Evolutionary conservation across 441 rosid species (phyloP), one percentile per base, ranked within the genome.

Genomic region (Pelargonium myrrhifolium): DNA sequence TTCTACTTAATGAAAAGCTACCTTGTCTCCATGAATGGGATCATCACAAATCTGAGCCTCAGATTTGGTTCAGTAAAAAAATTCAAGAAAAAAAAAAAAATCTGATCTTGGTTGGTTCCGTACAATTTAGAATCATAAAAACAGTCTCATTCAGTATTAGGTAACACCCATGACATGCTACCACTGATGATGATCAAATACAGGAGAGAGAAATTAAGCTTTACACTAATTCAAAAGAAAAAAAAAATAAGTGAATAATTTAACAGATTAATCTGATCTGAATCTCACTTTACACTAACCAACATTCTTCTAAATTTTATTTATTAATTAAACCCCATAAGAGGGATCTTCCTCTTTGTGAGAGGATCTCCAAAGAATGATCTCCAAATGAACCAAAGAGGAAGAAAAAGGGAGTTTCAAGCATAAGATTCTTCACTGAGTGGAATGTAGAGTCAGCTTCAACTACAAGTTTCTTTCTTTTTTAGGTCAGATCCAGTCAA

Each of bases 401-500:
- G 12, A 7, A 18, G n/a, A 43, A 35, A 66, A 68, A 61, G 49
- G 45, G 74, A 28, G 66, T 47, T 65, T 68, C 66, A 68, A 69
- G 79, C 72, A 74, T 74, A 63, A 63, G 78, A 81, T 81, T 76
- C 85, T 75, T 65, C 65, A 42, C 67, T 67, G 65, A 68, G 86
- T 84, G 86, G 87, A 66, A 58, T 70, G 61, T 77, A 28, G 81
- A 76, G 83, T 81, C 89, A 81, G 78, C 80, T 67, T 78, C 76
- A 45, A 80, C 80, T 72, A 31, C 6, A 61, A 40, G 59, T 18
- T 53, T 15, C 20, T 49, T 14, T 6, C 18, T 17, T 71, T 76
- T 66, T 45, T 72, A 74, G 74, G 78, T 72, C 74, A 73, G 62
- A 62, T 24, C 67, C 26, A 64, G 77, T 82, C 82, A 75, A 78